These are phyloP conservation scores for Coemansia brasiliensis DNA, from an alignment of 192 early-diverging fungal genomes.

Conservation along the genomic window DNA sequence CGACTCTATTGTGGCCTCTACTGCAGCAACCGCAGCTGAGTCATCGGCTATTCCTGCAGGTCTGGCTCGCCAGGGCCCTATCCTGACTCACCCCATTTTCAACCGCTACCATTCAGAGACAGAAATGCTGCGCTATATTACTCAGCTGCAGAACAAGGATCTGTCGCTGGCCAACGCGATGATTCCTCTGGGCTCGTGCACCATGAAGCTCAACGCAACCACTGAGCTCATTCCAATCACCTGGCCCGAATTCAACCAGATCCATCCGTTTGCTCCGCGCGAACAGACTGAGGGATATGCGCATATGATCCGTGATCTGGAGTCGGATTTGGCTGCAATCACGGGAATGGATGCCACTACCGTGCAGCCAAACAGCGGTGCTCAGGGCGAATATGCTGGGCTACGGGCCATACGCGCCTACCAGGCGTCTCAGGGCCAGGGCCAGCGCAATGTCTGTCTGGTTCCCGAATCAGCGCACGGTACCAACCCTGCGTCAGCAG, in stretches of 20 bases:
- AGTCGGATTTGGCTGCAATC: conserved; percentile 82
- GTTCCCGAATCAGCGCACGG: conserved; percentile 99
- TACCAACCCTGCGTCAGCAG: conserved; percentile 98
- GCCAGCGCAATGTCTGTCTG: conserved; percentile 87
- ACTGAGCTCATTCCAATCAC: conserved; percentile 99
- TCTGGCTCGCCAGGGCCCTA: conserved; percentile 73
- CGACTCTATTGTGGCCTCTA: conserved; percentile 46
- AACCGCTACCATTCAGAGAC: conserved; percentile 97
- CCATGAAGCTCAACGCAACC: conserved; percentile 99
- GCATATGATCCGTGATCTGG: conserved; percentile 85
- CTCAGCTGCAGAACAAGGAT: conserved; percentile 95
- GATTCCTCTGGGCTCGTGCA: conserved; percentile 98
- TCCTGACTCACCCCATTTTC: conserved; percentile 91
- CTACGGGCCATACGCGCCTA: conserved; percentile 93
- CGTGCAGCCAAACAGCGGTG: conserved; percentile 98
- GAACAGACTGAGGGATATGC: conserved; percentile 95
- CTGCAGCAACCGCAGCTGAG: conserved; percentile 56
- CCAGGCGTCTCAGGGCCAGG: conserved; percentile 79
- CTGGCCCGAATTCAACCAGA: conserved; percentile 92
- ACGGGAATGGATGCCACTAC: conserved; percentile 94
- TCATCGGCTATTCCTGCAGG: conserved; percentile 58
- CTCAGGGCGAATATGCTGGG: conserved; percentile 99
- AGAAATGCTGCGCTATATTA: conserved; percentile 96
- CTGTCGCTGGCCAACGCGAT: conserved; percentile 97
- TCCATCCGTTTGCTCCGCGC: conserved; percentile 95